Conservation (phyloP, 2,329 filamentous ascomycete genomes). For the Aschersonia sp. region DNA sequence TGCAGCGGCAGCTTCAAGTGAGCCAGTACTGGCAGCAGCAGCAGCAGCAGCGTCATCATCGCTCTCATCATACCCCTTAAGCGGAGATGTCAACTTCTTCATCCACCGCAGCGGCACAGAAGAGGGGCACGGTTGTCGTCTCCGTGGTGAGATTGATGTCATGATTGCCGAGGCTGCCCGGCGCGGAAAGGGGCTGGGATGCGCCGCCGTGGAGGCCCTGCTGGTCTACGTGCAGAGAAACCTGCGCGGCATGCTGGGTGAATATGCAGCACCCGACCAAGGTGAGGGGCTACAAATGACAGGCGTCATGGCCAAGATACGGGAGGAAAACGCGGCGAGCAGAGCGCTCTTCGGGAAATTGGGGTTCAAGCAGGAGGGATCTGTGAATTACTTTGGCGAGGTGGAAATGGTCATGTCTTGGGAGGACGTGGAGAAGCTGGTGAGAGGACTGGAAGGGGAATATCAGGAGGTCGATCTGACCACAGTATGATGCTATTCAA, state of each 20-base stretch:
- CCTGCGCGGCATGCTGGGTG: constrained; percentile 34
- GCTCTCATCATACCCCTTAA: too few relatives aligned
- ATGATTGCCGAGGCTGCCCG: constrained; percentile 57
- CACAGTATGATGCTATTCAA: not conserved
- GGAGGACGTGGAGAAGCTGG: constrained; percentile 9
- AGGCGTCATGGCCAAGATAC: constrained; percentile 41
- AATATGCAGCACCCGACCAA: constrained; percentile 18
- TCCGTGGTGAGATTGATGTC: constrained; percentile 65
- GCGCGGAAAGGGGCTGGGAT: constrained; percentile 50
- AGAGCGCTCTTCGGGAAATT: constrained; percentile 34
- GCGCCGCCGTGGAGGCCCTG: constrained; percentile 50
- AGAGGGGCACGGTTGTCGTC: too few relatives aligned
- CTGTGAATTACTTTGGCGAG: constrained; percentile 46
- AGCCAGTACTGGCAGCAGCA: too few relatives aligned
- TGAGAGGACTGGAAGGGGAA: constrained; percentile 4
- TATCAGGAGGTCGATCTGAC: constrained; percentile 9
- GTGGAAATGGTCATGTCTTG: constrained; percentile 31
- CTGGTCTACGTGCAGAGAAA: constrained; percentile 51
- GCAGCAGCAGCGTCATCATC: not conserved
- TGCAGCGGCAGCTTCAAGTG: too few relatives aligned
- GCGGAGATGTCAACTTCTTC: constrained; percentile 70
- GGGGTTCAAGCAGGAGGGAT: constrained; percentile 36
- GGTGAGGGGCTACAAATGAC: constrained; percentile 5
- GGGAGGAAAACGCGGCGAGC: constrained; percentile 38
- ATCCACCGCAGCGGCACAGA: constrained; percentile 28